Evolutionary conservation across 2,329 filamentous ascomycete genomes (phyloP).

Genomic region (Colletotrichum lupini): DNA sequence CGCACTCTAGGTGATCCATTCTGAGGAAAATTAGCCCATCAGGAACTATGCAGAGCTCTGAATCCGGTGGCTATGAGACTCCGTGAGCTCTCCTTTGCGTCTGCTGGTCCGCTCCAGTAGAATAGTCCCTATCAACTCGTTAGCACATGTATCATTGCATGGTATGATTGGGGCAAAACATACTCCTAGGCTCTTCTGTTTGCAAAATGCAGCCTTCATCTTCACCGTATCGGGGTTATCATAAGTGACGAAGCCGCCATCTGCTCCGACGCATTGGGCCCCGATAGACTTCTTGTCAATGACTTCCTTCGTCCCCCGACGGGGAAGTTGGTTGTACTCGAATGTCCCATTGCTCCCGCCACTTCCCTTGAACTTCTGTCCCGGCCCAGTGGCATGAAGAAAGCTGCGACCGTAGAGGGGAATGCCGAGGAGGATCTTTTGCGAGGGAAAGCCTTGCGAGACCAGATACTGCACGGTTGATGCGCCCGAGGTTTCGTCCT

Average conservation of each 20-base stretch:
- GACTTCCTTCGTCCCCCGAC: conserved; percentile 69
- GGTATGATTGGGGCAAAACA: conserved; percentile 41
- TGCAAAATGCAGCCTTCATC: conserved; percentile 80
- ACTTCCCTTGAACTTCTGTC: conserved; percentile 66
- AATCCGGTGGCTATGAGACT: conserved; percentile 71
- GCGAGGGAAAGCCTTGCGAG: conserved; percentile 72
- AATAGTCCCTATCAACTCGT: conserved; percentile 72
- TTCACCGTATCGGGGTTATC: conserved; percentile 82
- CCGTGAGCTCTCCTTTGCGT: conserved; percentile 68
- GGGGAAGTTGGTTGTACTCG: conserved; percentile 78
- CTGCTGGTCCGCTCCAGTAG: conserved; percentile 83
- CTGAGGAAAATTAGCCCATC: conserved; percentile 3
- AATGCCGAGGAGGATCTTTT: conserved; percentile 80
- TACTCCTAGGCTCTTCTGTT: conserved; percentile 75
- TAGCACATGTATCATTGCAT: background rate
- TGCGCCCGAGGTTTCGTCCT: conserved; percentile 73
- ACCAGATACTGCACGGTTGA: conserved; percentile 74
- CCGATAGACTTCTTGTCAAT: conserved; percentile 76
- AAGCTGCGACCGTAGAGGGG: conserved; percentile 83
- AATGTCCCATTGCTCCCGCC: conserved; percentile 77
- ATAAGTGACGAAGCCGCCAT: conserved; percentile 83
- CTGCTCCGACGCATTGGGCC: conserved; percentile 77
- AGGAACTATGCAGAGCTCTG: conserved; percentile 64
- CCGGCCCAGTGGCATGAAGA: conserved; percentile 71
- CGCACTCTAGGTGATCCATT: conserved; percentile 15